Percentiles rank a stretch among this genome's conserved stretches.
phyloP scores from a whole-genome alignment of 2,329 filamentous ascomycete species.

The Phoma sp. region DNA sequence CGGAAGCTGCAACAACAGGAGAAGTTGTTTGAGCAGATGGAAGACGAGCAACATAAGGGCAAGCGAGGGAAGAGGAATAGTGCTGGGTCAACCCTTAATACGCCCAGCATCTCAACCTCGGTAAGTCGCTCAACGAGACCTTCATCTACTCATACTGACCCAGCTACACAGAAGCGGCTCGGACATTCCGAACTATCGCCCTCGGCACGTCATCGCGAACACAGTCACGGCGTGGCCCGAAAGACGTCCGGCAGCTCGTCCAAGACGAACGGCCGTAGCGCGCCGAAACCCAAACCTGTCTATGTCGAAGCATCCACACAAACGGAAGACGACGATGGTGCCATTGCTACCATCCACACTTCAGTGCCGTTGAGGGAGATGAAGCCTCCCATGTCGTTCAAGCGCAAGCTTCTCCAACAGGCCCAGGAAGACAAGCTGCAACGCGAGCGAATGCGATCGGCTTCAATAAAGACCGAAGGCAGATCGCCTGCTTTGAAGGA shows the following conservation, averaged over 20 bases:
- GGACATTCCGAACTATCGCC: conserved; percentile 47
- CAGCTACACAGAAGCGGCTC: conserved; percentile 43
- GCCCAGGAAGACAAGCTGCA: conserved; percentile 47
- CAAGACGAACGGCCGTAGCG: conserved; percentile 46
- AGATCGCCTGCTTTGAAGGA: conserved; percentile 43
- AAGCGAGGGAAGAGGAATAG: conserved; percentile 64
- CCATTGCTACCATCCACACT: conserved; percentile 9
- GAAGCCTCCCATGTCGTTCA: conserved; percentile 45
- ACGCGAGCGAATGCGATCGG: conserved; percentile 46
- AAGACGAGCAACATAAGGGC: conserved; percentile 61
- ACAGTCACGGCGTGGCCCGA: conserved; percentile 43
- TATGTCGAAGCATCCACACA: conserved; percentile 45
- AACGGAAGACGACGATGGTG: conserved; percentile 35
- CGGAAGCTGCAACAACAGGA: conserved; percentile 69
- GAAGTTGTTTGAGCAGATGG: conserved; percentile 66
- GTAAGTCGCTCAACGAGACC: conserved; percentile 37
- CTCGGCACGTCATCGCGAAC: conserved; percentile 43
- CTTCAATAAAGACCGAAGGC: conserved; percentile 43
- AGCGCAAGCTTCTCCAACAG: conserved; percentile 47
- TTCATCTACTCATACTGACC: conserved; percentile 30
- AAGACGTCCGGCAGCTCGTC: conserved; percentile 47
- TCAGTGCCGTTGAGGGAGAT: conserved; percentile 28
- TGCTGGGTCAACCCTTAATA: conserved; percentile 61
- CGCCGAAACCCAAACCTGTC: conserved; percentile 39
- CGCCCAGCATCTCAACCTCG: conserved; percentile 54